These are phyloP conservation scores for Aspergillus sp. DNA, from an alignment of 2,329 filamentous ascomycete genomes.

Conservation along the genomic window DNA sequence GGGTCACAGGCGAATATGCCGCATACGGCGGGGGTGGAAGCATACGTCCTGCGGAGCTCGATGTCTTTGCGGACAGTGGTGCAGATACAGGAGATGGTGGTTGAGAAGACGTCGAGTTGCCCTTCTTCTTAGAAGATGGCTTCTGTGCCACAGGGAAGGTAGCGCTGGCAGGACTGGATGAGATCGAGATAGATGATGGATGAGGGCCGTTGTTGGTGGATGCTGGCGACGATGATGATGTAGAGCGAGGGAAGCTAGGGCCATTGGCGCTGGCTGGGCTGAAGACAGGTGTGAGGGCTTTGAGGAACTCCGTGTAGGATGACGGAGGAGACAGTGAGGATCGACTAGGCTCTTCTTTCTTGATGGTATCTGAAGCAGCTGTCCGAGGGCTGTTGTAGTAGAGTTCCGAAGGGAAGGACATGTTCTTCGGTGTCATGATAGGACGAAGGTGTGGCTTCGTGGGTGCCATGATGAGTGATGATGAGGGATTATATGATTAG, in stretches of 20 bases:
- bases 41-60: background rate
- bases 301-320: conserved; percentile 14
- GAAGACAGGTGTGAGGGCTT: conserved; percentile 10
- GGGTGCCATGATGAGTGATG: conserved; percentile 9
- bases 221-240: background rate
- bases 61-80: background rate
- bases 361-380: conserved; percentile 1
- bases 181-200: conserved; percentile 9
- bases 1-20: background rate
- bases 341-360: conserved; percentile 6
- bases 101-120: background rate
- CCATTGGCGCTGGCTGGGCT: conserved; percentile 3
- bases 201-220: conserved; percentile 1
- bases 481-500: background rate
- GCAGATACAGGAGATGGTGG: background rate
- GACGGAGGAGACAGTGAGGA: conserved; percentile 12
- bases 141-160: conserved; percentile 5
- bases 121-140: conserved; percentile 1
- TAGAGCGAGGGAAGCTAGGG: conserved; percentile 4
- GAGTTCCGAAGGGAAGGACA: conserved; percentile 12
- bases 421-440: conserved; percentile 8
- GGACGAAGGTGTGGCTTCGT: conserved; percentile 9
- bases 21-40: background rate
- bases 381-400: conserved; percentile 1
- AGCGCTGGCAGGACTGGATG: conserved; percentile 8